Evolutionary conservation across 139 green algal genomes (phyloP), one percentile per base, ranked within the genome.

Genomic region (Asterochloris erici): DNA sequence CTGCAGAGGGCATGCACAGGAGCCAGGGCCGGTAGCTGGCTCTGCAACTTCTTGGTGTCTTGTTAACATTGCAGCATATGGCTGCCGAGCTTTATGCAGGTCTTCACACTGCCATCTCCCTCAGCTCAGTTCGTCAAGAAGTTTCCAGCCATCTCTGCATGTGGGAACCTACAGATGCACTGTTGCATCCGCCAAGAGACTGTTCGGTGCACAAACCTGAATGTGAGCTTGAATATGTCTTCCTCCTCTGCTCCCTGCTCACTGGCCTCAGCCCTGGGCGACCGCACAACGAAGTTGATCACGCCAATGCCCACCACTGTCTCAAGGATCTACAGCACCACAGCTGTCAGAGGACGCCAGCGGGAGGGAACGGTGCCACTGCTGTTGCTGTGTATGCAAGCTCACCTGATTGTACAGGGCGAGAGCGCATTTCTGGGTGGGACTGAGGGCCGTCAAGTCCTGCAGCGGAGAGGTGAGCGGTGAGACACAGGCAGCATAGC

Each of bases 301-400:
- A 95, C 81, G 0, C 63, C 84, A 27, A 95, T 82, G 13, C 88
- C 91, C 0, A 92, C 87, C 0, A 87, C 62, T 11, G 88, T 92
- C 81, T 96, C 93, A 12, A 84, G 64, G 4, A 89, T 68, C 89
- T 95, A 87, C 62, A 83, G n/a, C 11, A 38, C 47, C 26, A 81
- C 12, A 82, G 27, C 28, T 75, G 62, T 0, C 11, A 19, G 47
- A 21, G 10, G 14, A 14, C 14, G 27, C 19, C 11, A 64, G 27
- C 6, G 38, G 38, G 38, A 54, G 38, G 38, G 9, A 71, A 24
- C 64, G 19, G 21, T 21, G 66, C 1, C 66, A 71, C 6, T 10
- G 70, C 77, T 73, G 21, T n/a, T 54, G 24, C 81, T 23, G 12
- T 0, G 24, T 24, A 38, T 27, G 38, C n/a, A n/a, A n/a, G n/a